Evolutionary conservation across 805 yeast species (phyloP).

Genomic region (Starmerella asiatica): DNA sequence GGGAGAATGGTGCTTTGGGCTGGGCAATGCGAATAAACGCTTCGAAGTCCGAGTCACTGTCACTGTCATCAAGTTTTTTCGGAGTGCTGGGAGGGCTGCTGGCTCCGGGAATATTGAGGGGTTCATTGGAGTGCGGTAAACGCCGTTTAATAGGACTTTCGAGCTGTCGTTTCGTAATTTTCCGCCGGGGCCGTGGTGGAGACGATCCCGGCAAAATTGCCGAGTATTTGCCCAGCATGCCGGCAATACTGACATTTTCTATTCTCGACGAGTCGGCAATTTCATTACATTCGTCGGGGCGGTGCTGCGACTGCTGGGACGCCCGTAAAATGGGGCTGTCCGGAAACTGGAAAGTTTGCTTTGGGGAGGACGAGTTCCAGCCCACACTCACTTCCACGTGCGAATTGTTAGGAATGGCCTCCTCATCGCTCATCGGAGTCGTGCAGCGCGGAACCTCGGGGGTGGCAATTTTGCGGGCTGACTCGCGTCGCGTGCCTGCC

Average conservation of each 20-base stretch:
- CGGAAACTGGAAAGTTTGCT: constrained; percentile 4
- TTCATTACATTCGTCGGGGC: neutral
- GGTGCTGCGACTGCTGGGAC: neutral
- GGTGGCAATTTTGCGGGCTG: too few relatives aligned
- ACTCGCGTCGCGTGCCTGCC: too few relatives aligned
- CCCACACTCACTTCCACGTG: constrained; percentile 7
- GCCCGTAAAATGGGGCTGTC: neutral
- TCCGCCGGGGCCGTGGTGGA: constrained; percentile 14
- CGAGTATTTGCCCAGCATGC: constrained; percentile 13
- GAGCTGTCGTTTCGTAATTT: constrained; percentile 4
- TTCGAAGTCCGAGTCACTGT: constrained; percentile 14
- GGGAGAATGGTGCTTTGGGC: constrained; percentile 4
- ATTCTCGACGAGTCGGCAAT: neutral
- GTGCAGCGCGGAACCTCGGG: too few relatives aligned
- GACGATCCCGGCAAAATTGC: constrained; percentile 15
- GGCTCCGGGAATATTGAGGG: neutral
- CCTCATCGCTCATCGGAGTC: constrained; percentile 8
- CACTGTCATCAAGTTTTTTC: neutral
- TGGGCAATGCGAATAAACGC: constrained; percentile 4
- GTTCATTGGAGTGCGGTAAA: neutral
- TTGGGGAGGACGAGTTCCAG: constrained; percentile 14
- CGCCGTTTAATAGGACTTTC: constrained; percentile 1
- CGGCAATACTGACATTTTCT: neutral
- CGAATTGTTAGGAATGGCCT: neutral
- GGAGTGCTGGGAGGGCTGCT: neutral